Percentiles rank a stretch among this genome's conserved stretches.
phyloP scores from a whole-genome alignment of 1,139 yeast species.

The Saccharomyces hybrid region DNA sequence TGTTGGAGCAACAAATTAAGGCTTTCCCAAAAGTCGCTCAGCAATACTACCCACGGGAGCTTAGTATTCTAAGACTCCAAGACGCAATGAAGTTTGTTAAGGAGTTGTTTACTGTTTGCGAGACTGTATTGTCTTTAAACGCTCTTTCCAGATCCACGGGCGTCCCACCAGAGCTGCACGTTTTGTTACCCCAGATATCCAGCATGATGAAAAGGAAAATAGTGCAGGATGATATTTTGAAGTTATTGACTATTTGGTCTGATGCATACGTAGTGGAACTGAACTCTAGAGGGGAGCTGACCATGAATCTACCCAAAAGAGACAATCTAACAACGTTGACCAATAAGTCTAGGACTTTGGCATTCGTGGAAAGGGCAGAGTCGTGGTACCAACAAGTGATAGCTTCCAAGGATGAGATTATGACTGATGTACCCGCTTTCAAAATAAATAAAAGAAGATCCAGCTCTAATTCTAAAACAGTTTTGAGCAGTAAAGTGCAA shows the following conservation, averaged over 20 bases:
- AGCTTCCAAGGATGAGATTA: constrained; percentile 8
- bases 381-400: constrained; percentile 14
- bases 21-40: constrained; percentile 22
- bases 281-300: constrained; percentile 18
- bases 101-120: constrained; percentile 21
- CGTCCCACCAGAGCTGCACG: constrained; percentile 17
- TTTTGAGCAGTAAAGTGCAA: neutral
- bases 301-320: constrained; percentile 16
- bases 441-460: constrained; percentile 21
- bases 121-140: constrained; percentile 25
- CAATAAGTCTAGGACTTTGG: constrained; percentile 22
- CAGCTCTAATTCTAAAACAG: neutral
- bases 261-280: constrained; percentile 20
- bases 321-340: constrained; percentile 16
- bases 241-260: constrained; percentile 24
- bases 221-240: constrained; percentile 15
- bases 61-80: constrained; percentile 10
- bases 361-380: constrained; percentile 21
- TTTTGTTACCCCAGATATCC: constrained; percentile 25
- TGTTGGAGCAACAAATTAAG: constrained; percentile 20
- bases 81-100: constrained; percentile 16
- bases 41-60: constrained; percentile 18
- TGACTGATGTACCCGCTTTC: constrained; percentile 16
- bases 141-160: constrained; percentile 18
- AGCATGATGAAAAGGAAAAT: constrained; percentile 23